Conservation (phyloP, 805 yeast species). For the Suhomyces emberorum region DNA sequence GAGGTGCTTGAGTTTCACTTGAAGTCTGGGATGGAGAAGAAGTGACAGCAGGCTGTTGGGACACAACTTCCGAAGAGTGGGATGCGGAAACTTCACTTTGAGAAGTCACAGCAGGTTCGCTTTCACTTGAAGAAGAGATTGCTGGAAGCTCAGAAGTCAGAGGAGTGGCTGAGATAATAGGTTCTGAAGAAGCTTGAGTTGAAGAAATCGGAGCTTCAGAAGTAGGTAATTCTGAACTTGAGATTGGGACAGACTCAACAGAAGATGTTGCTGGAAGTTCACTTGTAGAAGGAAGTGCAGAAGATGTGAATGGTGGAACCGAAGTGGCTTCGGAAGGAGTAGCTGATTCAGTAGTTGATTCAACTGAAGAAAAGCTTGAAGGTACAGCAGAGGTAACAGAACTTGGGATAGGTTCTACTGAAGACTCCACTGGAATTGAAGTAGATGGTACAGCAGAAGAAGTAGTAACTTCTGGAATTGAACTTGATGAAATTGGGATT, state of each 20-base stretch:
- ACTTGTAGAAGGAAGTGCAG: conserved; percentile 4
- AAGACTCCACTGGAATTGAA: not conserved
- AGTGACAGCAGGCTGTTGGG: too few species aligned
- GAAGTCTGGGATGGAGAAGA: conserved; percentile 6
- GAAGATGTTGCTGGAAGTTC: not conserved
- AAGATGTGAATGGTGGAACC: not conserved
- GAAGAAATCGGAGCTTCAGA: not conserved
- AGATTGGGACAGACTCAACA: not conserved
- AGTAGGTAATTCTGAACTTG: conserved; percentile 1
- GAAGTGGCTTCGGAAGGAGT: not conserved
- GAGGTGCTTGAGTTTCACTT: conserved; percentile 7
- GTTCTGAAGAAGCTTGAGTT: not conserved
- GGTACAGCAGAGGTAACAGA: conserved; percentile 2
- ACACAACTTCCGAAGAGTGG: conserved; percentile 4
- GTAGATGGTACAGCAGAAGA: not conserved
- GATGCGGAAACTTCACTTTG: too few species aligned
- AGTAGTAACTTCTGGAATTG: not conserved
- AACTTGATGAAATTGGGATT: not conserved
- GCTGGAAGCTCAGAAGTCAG: not conserved
- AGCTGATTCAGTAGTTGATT: conserved; percentile 1
- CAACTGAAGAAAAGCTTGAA: not conserved
- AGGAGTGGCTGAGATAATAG: not conserved
- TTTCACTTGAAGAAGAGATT: not conserved
- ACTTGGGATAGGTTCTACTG: not conserved
- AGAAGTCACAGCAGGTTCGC: not conserved